phyloP scores from a whole-genome alignment of 2,329 filamentous ascomycete species.

The Monosporascus cannonballus region DNA sequence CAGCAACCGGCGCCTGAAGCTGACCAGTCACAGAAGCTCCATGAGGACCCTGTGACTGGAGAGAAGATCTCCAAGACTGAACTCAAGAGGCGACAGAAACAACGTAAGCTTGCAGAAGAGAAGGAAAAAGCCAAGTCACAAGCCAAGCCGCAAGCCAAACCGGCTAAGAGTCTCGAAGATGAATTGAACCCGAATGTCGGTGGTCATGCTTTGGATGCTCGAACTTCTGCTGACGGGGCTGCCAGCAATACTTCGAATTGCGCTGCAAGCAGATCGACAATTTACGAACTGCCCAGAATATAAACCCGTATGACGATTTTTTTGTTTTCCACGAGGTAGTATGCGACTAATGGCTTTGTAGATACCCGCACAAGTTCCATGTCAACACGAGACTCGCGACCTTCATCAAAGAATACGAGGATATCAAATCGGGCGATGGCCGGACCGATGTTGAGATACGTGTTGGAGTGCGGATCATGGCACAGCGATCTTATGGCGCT shows the following conservation, averaged over 20 bases:
- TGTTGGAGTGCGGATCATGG: slow-evolving; percentile 21
- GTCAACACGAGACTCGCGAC: slow-evolving; percentile 72
- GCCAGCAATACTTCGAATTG: too few species aligned
- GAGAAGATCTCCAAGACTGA: slow-evolving; percentile 80
- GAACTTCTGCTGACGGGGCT: too few species aligned
- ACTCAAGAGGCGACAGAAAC: slow-evolving; percentile 95
- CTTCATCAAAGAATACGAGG: slow-evolving; percentile 70
- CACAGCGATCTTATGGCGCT: too few species aligned
- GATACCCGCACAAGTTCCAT: slow-evolving; percentile 88
- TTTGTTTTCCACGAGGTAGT: slow-evolving; percentile 48
- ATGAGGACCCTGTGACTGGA: slow-evolving; percentile 88
- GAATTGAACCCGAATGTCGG: slow-evolving; percentile 70
- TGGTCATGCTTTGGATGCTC: slow-evolving; percentile 16
- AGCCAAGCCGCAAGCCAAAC: slow-evolving; percentile 54
- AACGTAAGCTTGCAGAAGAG: slow-evolving; percentile 77
- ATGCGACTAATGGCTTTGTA: slow-evolving; percentile 29
- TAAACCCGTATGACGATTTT: slow-evolving; percentile 66
- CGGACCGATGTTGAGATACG: slow-evolving; percentile 68
- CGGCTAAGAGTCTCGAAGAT: slow-evolving; percentile 51
- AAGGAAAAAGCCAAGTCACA: slow-evolving; percentile 71
- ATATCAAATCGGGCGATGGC: slow-evolving; percentile 91
- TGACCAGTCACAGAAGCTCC: slow-evolving; percentile 48
- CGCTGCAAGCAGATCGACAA: slow-evolving; percentile 28
- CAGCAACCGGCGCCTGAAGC: too few species aligned
- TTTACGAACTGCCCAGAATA: slow-evolving; percentile 34